Evolutionary conservation across 352 stramenopile genomes (phyloP), one percentile per base, ranked within the genome.

Genomic region (Phytophthora chlamydospora): DNA sequence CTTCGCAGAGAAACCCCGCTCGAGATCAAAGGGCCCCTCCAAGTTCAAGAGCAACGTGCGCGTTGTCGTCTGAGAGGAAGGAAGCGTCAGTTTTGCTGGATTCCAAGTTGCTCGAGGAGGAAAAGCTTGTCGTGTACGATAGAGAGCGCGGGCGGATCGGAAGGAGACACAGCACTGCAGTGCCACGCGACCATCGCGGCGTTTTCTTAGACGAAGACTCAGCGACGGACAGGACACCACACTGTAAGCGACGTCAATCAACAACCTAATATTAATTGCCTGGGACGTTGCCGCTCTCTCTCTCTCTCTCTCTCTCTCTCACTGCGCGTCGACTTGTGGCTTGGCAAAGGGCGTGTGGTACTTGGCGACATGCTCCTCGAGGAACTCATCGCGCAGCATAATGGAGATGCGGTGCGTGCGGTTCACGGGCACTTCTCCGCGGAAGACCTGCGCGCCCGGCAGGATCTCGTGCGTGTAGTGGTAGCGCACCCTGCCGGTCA

Each of bases 401-500:
- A 94, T 85, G n/a, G 85, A 94, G 44, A 94, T 88, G 49, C 85
- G 85, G 29, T 82, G 79, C 29, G 83, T 92, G 59, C 85, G 85
- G 32, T 85, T 53, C n/a, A 94, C 78, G 4, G 66, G 63, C n/a
- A 83, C 50, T 33, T 85, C 38, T 40, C 62, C 69, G 59, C 65
- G 65, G 46, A 93, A 94, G 12, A 76, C 40, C 44, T 92, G 84
- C 19, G 61, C 43, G 34, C 80, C 83, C 7, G 83, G 83, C 4
- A 95, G 65, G 43, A 95, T 91, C 72, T 93, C 84, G 68, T 95
- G 86, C 41, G 83, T 91, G 78, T 95, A 95, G 64, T 91, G 73
- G 62, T 92, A 95, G 27, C 86, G 86, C 40, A 95, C 70, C 33
- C 86, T 79, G 12, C 83, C 86, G 0, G 83, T 92, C 84, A 95